Percentiles rank a stretch among this genome's conserved stretches.
Evolutionary conservation across 1,284 basidiomycete genomes (phyloP).

Genomic region (Testicularia cyperi): DNA sequence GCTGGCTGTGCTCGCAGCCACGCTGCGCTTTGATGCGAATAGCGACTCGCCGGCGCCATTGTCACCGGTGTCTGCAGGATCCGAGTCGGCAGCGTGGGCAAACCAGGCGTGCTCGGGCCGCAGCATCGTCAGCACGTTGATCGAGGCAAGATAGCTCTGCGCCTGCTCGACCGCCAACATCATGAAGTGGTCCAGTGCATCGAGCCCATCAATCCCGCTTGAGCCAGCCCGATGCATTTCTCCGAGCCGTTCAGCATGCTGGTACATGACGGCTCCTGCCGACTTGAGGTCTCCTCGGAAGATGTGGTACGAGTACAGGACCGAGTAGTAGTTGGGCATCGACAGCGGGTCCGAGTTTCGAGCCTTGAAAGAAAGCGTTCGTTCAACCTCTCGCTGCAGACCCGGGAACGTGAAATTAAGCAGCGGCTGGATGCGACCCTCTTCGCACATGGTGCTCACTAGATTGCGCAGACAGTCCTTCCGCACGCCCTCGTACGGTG

Average conservation of each 20-base stretch:
- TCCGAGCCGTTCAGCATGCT: conserved; percentile 78
- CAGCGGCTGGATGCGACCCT: conserved; percentile 75
- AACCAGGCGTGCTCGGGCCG: conserved; percentile 84
- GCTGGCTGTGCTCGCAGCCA: conserved; percentile 6
- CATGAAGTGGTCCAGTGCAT: conserved; percentile 37
- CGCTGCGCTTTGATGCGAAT: conserved; percentile 5
- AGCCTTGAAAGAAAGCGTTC: conserved; percentile 86
- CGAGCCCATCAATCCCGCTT: conserved; percentile 4
- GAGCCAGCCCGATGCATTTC: conserved; percentile 57
- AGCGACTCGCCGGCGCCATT: conserved; percentile 18
- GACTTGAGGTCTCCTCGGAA: conserved; percentile 57
- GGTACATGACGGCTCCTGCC: conserved; percentile 76
- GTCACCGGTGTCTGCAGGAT: conserved; percentile 7
- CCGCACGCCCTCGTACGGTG: conserved; percentile 69
- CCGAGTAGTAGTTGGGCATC: conserved; percentile 82
- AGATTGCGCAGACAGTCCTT: conserved; percentile 94
- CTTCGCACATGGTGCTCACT: conserved; percentile 92
- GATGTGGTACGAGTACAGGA: conserved; percentile 82
- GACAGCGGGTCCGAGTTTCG: conserved; percentile 86
- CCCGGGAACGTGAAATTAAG: conserved; percentile 83
- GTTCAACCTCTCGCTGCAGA: conserved; percentile 83
- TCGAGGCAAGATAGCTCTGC: conserved; percentile 77
- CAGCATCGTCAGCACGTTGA: conserved; percentile 83
- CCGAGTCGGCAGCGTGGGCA: conserved; percentile 58
- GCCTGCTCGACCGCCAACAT: conserved; percentile 72